Base-by-base conservation (phyloP, 495 filamentous ascomycete species). In the Neurospora terricola region DNA sequence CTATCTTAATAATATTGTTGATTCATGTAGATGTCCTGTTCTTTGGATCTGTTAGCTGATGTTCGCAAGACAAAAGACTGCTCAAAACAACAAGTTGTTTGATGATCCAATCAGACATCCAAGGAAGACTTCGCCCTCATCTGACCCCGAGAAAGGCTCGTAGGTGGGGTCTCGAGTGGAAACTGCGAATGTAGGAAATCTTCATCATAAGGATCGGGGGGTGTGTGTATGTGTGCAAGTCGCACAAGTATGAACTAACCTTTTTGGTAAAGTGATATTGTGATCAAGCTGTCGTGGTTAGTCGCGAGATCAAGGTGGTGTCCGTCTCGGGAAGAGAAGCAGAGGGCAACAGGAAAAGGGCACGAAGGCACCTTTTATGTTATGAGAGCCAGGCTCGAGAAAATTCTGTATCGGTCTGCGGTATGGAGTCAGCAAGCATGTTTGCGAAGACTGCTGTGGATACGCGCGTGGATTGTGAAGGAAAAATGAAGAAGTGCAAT, bases 141-240 rank as follows among this genome's bases (percentile, higher is more conserved):
- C 84, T 85, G 82, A 83, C 82, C 80, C 81, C 82, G 76, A 82
- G 74, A 76, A 77, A 86, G 86, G 87, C 86, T 89, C 86, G 82
- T 66, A 59, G 76, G 73, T 77, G 81, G 84, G 54, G 87, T 82
- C 87, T 90, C 85, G 81, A 87, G 88, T 89, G 88, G 85, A 90
- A 90, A 90, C 88, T 90, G 88, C 88, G 88, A 90, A 89, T 87
- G 84, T 86, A 80, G 83, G 81, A 81, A 84, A 74, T 85, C 85
- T 79, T 75, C 72, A 78, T 80, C 87, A 90, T 89, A 84, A 86
- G 76, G 74, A 84, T 82, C 72, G 71, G 73, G 73, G 70, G 71
- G 45, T n/a, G 30, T 34, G 54, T 62, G 54, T 34, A 27, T 66
- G 54, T 18, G 27, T 66, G 54, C 48, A 27, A 59, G 11, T 3